phyloP scores from a whole-genome alignment of 2,329 filamentous ascomycete species.

The Colletotrichum sp. region DNA sequence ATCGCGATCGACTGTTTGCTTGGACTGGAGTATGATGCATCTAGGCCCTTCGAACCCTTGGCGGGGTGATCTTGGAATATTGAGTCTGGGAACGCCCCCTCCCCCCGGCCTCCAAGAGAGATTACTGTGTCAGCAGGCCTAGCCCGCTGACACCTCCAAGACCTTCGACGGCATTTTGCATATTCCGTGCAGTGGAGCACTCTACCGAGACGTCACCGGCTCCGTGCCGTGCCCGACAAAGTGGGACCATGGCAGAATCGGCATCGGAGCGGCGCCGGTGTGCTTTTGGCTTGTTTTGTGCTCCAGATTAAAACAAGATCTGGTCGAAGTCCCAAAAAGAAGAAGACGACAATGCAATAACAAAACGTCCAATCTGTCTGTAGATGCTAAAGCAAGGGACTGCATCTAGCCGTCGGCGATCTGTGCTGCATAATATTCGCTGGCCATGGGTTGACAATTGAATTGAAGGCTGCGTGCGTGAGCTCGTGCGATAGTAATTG shows the following conservation, averaged over 20 bases:
- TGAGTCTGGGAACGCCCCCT: background rate
- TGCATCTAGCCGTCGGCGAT: background rate
- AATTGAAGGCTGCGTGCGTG: background rate
- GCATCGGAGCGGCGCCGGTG: background rate
- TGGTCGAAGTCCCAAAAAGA: background rate
- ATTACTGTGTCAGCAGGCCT: background rate
- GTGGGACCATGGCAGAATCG: background rate
- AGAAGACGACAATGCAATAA: background rate
- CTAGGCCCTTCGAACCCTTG: background rate
- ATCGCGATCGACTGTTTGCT: background rate
- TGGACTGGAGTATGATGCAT: background rate
- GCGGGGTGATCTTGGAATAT: background rate
- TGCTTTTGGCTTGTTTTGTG: rapidly evolving
- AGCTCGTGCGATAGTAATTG: background rate
- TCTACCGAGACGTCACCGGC: background rate
- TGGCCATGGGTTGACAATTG: background rate
- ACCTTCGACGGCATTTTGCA: background rate
- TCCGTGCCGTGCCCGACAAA: background rate
- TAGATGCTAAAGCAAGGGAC: background rate
- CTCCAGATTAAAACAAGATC: background rate
- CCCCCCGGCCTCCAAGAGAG: background rate
- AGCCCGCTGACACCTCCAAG: background rate
- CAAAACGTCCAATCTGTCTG: background rate
- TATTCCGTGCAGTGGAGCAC: background rate
- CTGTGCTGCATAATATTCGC: background rate